A percentile compares a stretch with the other conserved stretches of the same genome.
Conservation (phyloP, 2,329 filamentous ascomycete species). For the Cytospora leucostoma region DNA sequence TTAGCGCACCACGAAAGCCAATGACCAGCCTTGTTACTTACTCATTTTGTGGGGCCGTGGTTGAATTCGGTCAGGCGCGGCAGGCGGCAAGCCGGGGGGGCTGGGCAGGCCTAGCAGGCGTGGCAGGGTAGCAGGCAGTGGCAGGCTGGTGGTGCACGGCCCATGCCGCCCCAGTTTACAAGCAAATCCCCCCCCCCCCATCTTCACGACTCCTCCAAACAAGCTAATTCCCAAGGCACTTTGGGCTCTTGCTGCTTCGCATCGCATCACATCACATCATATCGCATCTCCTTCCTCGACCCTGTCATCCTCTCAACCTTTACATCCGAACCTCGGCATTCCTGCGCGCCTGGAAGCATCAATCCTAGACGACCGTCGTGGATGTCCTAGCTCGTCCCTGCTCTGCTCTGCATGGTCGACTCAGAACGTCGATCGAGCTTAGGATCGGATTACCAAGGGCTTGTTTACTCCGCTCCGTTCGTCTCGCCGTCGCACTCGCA, state of each 20-base stretch:
- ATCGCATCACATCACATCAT: background rate
- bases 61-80: too few species aligned
- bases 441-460: background rate
- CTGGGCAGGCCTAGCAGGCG: background rate
- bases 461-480: slow-evolving; percentile 8
- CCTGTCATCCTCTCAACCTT: background rate
- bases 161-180: background rate
- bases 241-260: background rate
- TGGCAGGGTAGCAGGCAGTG: too few species aligned
- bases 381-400: background rate
- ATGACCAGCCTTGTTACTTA: background rate
- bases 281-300: background rate
- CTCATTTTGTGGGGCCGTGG: background rate
- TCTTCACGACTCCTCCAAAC: background rate
- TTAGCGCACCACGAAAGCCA: background rate
- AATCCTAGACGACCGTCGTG: background rate
- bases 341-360: background rate
- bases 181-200: background rate
- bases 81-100: too few species aligned
- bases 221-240: background rate
- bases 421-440: background rate
- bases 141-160: slow-evolving; percentile 1
- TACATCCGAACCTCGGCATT: background rate
- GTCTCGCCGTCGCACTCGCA: slow-evolving; percentile 18
- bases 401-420: background rate